phyloP scores from a whole-genome alignment of 164 flowering plant species.

The Liquidambar formosana region DNA sequence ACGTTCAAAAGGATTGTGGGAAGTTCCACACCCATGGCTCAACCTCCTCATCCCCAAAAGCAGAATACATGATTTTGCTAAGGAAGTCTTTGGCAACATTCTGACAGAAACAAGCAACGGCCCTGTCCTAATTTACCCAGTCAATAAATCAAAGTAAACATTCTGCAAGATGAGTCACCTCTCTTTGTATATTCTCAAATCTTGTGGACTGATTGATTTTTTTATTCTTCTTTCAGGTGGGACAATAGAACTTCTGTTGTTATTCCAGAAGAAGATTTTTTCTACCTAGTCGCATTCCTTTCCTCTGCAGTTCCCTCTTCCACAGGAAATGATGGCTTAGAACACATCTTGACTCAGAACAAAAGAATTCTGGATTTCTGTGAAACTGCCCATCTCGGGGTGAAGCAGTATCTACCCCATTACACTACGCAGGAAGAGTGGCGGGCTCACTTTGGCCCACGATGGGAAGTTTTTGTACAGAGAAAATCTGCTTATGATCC shows the following conservation, averaged over 20 bases:
- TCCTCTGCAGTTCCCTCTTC: conserved; percentile 58
- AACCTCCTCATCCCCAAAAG: conserved; percentile 52
- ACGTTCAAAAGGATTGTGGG: conserved; percentile 56
- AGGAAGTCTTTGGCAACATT: conserved; percentile 48
- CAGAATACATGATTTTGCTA: conserved; percentile 45
- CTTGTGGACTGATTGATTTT: background rate
- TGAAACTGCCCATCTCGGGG: conserved; percentile 48
- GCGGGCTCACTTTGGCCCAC: conserved; percentile 73
- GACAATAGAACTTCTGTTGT: conserved; percentile 65
- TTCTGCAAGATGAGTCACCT: background rate
- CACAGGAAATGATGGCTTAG: conserved; percentile 43
- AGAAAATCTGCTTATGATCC: conserved; percentile 79
- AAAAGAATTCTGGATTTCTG: conserved; percentile 50
- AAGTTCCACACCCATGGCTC: conserved; percentile 65
- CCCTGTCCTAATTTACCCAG: conserved; percentile 64
- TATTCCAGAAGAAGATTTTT: conserved; percentile 56
- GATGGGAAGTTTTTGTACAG: conserved; percentile 59
- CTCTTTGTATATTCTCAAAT: background rate
- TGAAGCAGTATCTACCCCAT: conserved; percentile 77
- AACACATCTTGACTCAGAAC: conserved; percentile 44
- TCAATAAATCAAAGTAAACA: conserved; percentile 52
- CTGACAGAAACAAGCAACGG: conserved; percentile 49
- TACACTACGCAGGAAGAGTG: conserved; percentile 64
- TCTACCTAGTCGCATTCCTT: conserved; percentile 65
- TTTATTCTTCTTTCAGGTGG: conserved; percentile 46